These are phyloP conservation scores for Nephelium lappaceum DNA, from an alignment of 345 rosid genomes.

Conservation along the genomic window DNA sequence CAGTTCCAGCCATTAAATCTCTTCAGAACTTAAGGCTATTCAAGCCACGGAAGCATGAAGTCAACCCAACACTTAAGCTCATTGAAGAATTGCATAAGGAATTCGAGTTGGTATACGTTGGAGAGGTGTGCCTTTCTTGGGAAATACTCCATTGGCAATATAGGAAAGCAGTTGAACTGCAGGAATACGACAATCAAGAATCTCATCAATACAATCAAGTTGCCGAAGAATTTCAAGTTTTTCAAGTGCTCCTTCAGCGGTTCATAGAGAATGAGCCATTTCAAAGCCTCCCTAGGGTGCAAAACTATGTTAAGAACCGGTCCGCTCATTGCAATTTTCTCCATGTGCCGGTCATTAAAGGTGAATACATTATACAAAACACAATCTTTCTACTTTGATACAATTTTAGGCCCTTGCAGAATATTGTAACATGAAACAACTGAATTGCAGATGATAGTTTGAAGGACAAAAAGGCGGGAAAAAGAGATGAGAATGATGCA, in stretches of 20 bases:
- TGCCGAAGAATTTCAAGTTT: slow-evolving; percentile 76
- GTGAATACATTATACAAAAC: slow-evolving; percentile 34
- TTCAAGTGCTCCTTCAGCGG: slow-evolving; percentile 77
- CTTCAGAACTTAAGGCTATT: slow-evolving; percentile 45
- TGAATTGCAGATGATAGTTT: slow-evolving; percentile 52
- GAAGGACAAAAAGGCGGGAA: slow-evolving; percentile 45
- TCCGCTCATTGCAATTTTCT: slow-evolving; percentile 56
- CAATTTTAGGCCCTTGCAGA: background rate
- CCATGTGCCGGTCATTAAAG: slow-evolving; percentile 74
- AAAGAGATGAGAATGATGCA: slow-evolving; percentile 44
- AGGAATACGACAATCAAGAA: slow-evolving; percentile 37
- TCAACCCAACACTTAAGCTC: slow-evolving; percentile 41
- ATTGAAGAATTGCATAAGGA: slow-evolving; percentile 51
- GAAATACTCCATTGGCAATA: slow-evolving; percentile 87
- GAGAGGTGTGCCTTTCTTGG: slow-evolving; percentile 88
- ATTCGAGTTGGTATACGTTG: slow-evolving; percentile 78
- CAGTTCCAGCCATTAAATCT: slow-evolving; percentile 29
- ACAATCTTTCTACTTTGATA: background rate
- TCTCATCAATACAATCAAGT: slow-evolving; percentile 60
- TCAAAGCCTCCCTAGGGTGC: slow-evolving; percentile 55
- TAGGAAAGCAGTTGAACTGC: slow-evolving; percentile 49
- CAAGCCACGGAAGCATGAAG: slow-evolving; percentile 39
- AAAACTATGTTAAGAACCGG: slow-evolving; percentile 64
- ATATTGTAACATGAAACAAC: background rate
- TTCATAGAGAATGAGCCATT: slow-evolving; percentile 86